Evolutionary conservation across 192 early-diverging fungal species (phyloP).

Genomic region (Glomus cerebriforme): DNA sequence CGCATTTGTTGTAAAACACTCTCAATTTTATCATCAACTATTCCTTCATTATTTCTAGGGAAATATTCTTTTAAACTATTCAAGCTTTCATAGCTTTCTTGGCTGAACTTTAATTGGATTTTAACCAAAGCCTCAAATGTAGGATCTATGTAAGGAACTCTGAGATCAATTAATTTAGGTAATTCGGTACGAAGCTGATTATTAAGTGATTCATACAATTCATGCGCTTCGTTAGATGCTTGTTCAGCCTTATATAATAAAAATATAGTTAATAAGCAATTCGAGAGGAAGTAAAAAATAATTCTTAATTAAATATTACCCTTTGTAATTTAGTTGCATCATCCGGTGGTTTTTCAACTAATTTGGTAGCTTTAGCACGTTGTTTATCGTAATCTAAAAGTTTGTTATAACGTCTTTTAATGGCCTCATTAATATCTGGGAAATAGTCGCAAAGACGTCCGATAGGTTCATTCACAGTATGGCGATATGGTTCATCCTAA

Average conservation of each 20-base stretch:
- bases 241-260: constrained; percentile 70
- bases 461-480: constrained; percentile 89
- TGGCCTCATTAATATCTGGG: constrained; percentile 92
- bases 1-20: constrained; percentile 87
- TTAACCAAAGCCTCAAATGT: constrained; percentile 96
- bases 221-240: constrained; percentile 72
- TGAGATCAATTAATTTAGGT: constrained; percentile 85
- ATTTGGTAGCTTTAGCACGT: constrained; percentile 70
- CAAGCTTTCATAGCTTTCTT: constrained; percentile 75
- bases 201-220: constrained; percentile 84
- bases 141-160: constrained; percentile 91
- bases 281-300: constrained; percentile 9
- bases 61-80: constrained; percentile 64
- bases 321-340: constrained; percentile 66
- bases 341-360: constrained; percentile 78
- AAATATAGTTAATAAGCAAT: not conserved
- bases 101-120: constrained; percentile 89
- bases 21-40: constrained; percentile 75
- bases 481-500: constrained; percentile 79
- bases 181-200: constrained; percentile 79
- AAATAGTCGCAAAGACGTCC: constrained; percentile 83
- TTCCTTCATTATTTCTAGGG: constrained; percentile 49
- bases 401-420: constrained; percentile 86
- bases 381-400: constrained; percentile 87
- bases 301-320: constrained; percentile 40